Evolutionary conservation across 805 yeast species (phyloP).

Genomic region (Yamadazyma endophytica): DNA sequence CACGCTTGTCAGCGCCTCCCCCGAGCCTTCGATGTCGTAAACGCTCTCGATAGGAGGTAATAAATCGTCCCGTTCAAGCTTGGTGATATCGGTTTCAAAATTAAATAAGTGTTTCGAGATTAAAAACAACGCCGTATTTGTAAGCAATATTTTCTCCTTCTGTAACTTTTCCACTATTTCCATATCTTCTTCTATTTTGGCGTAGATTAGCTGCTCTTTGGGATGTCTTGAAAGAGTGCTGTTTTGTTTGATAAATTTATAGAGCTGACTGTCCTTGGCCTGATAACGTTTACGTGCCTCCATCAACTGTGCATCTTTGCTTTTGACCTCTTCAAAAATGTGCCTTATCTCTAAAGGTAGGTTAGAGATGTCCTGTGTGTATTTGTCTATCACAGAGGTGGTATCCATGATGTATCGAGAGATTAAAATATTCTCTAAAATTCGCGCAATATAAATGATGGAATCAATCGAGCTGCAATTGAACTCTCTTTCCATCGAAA

Average conservation of each 20-base stretch:
- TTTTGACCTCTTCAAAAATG: slow-evolving; percentile 71
- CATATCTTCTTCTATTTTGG: slow-evolving; percentile 67
- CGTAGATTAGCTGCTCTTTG: slow-evolving; percentile 64
- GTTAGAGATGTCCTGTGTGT: slow-evolving; percentile 65
- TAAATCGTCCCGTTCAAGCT: slow-evolving; percentile 77
- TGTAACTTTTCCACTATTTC: slow-evolving; percentile 58
- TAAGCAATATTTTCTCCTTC: slow-evolving; percentile 69
- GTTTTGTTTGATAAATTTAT: slow-evolving; percentile 74
- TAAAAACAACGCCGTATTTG: slow-evolving; percentile 78
- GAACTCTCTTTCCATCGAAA: too few relatives aligned
- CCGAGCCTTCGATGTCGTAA: slow-evolving; percentile 16
- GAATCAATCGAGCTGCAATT: too few relatives aligned
- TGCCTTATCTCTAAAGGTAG: slow-evolving; percentile 85
- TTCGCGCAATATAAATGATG: too few relatives aligned
- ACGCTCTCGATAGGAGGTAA: slow-evolving; percentile 50
- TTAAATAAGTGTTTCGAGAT: slow-evolving; percentile 70
- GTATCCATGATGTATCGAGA: slow-evolving; percentile 70
- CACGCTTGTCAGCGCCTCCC: slow-evolving; percentile 7
- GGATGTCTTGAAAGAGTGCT: slow-evolving; percentile 82
- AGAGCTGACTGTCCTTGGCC: slow-evolving; percentile 74
- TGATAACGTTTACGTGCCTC: slow-evolving; percentile 65
- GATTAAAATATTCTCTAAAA: slow-evolving; percentile 12
- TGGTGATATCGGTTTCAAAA: slow-evolving; percentile 71
- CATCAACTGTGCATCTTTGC: slow-evolving; percentile 60
- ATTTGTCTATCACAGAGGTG: slow-evolving; percentile 56